Conservation (phyloP, 2,329 filamentous ascomycete species). For the Botrytis tulipae region DNA sequence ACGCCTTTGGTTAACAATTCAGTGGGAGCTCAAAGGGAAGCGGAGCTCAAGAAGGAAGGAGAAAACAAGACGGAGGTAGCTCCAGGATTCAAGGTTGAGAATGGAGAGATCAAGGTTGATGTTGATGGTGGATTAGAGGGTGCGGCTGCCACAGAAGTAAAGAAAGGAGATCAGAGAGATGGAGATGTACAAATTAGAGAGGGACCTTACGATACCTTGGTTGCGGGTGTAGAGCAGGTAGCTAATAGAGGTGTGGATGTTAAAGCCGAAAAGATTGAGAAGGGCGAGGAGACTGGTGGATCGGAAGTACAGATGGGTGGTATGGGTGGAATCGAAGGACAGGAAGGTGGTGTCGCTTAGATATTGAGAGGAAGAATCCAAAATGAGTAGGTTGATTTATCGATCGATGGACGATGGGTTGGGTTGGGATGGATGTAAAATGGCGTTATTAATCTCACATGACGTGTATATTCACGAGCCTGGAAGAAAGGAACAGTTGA, state of each 20-base stretch:
- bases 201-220: slow-evolving; percentile 31
- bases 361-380: not conserved
- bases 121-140: slow-evolving; percentile 28
- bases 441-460: not conserved
- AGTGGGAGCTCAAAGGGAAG: slow-evolving; percentile 32
- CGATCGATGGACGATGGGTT: not conserved
- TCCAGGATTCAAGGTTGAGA: slow-evolving; percentile 27
- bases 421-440: not conserved
- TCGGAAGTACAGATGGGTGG: slow-evolving; percentile 15
- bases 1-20: slow-evolving; percentile 70
- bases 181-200: slow-evolving; percentile 28
- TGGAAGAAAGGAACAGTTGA: not conserved
- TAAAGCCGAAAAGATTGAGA: slow-evolving; percentile 30
- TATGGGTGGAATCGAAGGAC: slow-evolving; percentile 17
- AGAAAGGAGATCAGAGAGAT: slow-evolving; percentile 18
- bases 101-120: slow-evolving; percentile 32
- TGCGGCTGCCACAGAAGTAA: slow-evolving; percentile 18
- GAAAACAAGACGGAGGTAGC: slow-evolving; percentile 21
- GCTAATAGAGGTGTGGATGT: slow-evolving; percentile 25
- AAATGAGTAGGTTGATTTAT: not conserved
- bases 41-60: slow-evolving; percentile 24
- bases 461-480: not conserved
- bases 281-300: slow-evolving; percentile 30
- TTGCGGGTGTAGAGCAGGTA: slow-evolving; percentile 24
- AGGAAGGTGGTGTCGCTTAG: slow-evolving; percentile 16